Evolutionary conservation across 805 yeast genomes (phyloP), one percentile per base, ranked within the genome.

Genomic region (Phaffomyces thermotolerans): DNA sequence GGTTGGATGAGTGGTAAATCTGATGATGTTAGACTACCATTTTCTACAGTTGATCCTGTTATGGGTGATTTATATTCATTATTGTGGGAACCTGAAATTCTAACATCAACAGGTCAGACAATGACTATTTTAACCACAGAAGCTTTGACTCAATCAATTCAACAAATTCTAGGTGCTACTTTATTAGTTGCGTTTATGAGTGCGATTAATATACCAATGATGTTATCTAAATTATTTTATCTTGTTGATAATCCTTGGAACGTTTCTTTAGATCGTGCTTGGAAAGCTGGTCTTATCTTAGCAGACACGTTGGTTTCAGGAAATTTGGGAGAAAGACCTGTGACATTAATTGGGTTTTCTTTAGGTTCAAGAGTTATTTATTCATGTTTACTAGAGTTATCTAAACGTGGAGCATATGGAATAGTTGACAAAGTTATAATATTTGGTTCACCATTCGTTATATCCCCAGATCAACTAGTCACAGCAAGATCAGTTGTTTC

Each of bases 61-160:
- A 89, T 91, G 91, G 99, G 99, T 15, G 99, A 93, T 60, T 66
- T 93, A 52, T 86, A 84, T 54, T 88, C 98, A 1, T 69, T 93
- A 8, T 67, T 86, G 39, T 93, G 99, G 99, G 99, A 93, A 63
- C 99, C 99, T 0, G 99, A 93, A 52, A 87, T 93, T 93, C 78
- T 93, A 55, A 82, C 79, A 49, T 84, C 95, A 43, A 88, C 86
- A 76, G 99, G 99, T 59, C 97, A 93, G 63, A 93, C 99, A 0
- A 91, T 93, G 50, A 78, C 79, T 49, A 90, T 93, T 54, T 72
- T 93, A 45, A 99, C 99, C 0, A 84, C 91, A 34, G 99, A 93
- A 64, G 91, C 95, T 0, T 71, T 95, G 42, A 79, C 95, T 0
- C 93, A 91, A 52, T 87, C 96, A 5, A 82, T 93, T 37, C 99